These are phyloP conservation scores for Dendrobium huoshanense DNA, from an alignment of 106 monocot genomes.

Conservation along the genomic window DNA sequence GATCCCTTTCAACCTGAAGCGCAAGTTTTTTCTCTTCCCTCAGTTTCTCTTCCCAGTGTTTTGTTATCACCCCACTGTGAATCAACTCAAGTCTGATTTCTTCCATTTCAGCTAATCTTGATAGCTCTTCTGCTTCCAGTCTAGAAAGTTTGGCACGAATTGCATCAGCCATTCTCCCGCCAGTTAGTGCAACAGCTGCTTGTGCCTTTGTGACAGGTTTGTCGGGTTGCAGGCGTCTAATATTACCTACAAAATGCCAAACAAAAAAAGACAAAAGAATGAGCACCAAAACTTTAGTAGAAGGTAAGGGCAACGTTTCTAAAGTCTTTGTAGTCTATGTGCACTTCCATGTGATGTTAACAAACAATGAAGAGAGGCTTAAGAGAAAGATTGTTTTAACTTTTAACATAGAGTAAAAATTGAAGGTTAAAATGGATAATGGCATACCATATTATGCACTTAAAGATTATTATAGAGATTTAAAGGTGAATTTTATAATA, in stretches of 20 bases:
- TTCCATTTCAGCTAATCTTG: constrained; percentile 51
- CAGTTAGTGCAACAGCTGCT: constrained; percentile 69
- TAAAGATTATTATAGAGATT: too few species aligned
- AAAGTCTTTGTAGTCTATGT: too few species aligned
- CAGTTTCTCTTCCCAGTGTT: constrained; percentile 55
- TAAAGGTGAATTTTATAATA: too few species aligned
- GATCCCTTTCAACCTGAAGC: constrained; percentile 25
- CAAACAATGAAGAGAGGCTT: too few species aligned
- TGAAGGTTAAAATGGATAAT: too few species aligned
- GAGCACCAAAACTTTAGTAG: too few species aligned
- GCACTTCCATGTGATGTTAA: too few species aligned
- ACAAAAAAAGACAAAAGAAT: background rate
- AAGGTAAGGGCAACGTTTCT: too few species aligned
- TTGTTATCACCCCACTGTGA: constrained; percentile 57
- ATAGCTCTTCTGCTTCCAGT: constrained; percentile 50
- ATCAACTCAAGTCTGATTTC: constrained; percentile 65
- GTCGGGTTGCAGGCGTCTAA: constrained; percentile 59
- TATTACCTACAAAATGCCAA: constrained; percentile 52
- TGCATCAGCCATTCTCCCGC: constrained; percentile 52
- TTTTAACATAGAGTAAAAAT: too few species aligned
- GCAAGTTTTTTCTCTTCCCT: constrained; percentile 31
- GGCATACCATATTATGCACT: too few species aligned
- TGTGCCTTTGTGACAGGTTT: constrained; percentile 89
- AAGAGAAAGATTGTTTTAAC: too few species aligned
- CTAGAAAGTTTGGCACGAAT: constrained; percentile 45